Evolutionary conservation across 768 basidiomycete species (phyloP).

Genomic region (Naganishia antarctica): DNA sequence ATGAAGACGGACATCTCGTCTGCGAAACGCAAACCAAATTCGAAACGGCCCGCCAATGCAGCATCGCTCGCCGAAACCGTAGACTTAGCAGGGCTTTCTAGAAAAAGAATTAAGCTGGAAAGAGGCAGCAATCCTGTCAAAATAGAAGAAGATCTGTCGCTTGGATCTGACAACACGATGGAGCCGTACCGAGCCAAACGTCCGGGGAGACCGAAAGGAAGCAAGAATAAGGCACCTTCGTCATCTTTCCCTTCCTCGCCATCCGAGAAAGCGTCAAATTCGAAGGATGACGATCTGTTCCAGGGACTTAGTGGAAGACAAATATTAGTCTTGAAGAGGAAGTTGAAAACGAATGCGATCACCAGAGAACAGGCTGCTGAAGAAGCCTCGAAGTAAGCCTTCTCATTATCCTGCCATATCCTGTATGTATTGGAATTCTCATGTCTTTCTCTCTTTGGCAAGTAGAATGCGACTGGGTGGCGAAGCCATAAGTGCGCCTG

Average conservation of each 20-base stretch:
- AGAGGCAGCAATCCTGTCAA: background rate
- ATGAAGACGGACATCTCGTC: too few relatives aligned
- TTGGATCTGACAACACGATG: background rate
- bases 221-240: constrained; percentile 1
- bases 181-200: background rate
- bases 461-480: background rate
- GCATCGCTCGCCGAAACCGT: background rate
- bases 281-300: constrained; percentile 38
- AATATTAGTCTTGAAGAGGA: constrained; percentile 87
- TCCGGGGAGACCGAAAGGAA: constrained; percentile 47
- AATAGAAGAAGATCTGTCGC: background rate
- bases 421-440: background rate
- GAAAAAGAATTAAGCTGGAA: constrained; percentile 4
- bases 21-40: too few relatives aligned
- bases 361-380: constrained; percentile 56
- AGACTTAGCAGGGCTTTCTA: background rate
- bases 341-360: constrained; percentile 68
- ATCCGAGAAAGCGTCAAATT: constrained; percentile 19
- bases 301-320: constrained; percentile 78
- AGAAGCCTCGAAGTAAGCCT: constrained; percentile 26
- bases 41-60: background rate
- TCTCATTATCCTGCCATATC: background rate
- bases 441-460: background rate
- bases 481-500: background rate
- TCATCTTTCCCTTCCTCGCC: background rate